Evolutionary conservation across 306 rosid species (phyloP).

Genomic region (Nissolia schottii): DNA sequence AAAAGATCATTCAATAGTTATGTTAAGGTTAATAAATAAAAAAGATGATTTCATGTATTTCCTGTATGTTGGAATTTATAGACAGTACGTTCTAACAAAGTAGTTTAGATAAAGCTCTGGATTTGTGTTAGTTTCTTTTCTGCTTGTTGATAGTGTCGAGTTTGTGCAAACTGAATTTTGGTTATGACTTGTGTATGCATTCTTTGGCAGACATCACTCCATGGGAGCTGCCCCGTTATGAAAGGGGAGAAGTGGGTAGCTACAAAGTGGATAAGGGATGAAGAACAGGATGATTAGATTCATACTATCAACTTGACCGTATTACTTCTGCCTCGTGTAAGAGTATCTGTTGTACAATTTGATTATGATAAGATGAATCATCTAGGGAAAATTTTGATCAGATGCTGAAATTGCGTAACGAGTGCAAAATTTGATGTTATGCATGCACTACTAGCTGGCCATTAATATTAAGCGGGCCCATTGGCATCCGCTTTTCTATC

Average conservation of each 20-base stretch:
- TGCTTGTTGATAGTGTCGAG: neutral
- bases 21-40: neutral
- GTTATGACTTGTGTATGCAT: conserved; percentile 15
- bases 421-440: neutral
- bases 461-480: neutral
- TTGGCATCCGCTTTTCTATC: neutral
- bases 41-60: neutral
- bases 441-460: neutral
- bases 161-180: conserved; percentile 4
- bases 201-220: conserved; percentile 70
- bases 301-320: neutral
- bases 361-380: conserved; percentile 11
- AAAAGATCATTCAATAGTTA: neutral
- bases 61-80: neutral
- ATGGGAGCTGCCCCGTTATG: conserved; percentile 89
- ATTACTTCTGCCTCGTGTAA: neutral
- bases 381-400: conserved; percentile 6
- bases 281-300: conserved; percentile 40
- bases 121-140: neutral
- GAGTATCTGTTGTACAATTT: neutral
- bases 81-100: neutral
- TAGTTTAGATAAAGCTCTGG: neutral
- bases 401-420: conserved; percentile 15
- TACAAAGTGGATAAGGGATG: conserved; percentile 87
- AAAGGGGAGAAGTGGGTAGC: conserved; percentile 93